A percentile compares a stretch with the other conserved stretches of the same genome.
Conservation (phyloP, 2,329 filamentous ascomycete genomes). For the Conoideocrella luteorostrata region DNA sequence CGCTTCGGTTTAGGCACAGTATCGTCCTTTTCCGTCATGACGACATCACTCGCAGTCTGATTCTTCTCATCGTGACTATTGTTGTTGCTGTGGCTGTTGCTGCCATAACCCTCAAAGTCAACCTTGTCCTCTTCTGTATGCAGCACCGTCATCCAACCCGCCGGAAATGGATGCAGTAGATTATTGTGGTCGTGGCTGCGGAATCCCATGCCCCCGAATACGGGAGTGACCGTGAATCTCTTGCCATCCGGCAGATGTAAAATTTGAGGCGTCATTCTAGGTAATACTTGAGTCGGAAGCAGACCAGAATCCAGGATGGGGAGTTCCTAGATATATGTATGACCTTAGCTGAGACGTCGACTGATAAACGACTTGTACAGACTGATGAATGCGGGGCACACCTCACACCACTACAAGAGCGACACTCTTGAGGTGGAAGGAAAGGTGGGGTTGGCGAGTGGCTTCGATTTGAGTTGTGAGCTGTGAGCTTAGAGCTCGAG, state of each 20-base stretch:
- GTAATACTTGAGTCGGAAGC: too few relatives aligned
- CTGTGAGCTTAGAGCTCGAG: too few relatives aligned
- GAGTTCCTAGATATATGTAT: too few relatives aligned
- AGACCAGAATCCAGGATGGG: too few relatives aligned
- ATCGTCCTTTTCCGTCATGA: conserved; percentile 12
- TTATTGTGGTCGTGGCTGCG: conserved; percentile 70
- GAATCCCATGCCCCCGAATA: conserved; percentile 90
- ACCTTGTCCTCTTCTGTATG: conserved; percentile 52
- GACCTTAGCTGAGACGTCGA: too few relatives aligned
- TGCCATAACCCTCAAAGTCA: conserved; percentile 8
- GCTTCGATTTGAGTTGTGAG: too few relatives aligned
- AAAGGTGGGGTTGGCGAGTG: too few relatives aligned
- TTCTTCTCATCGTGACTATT: neutral
- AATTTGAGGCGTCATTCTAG: conserved; percentile 35
- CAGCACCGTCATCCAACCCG: conserved; percentile 85
- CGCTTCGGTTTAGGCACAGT: conserved; percentile 19
- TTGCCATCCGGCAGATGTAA: conserved; percentile 84
- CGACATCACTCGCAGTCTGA: neutral
- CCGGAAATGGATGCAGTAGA: conserved; percentile 66
- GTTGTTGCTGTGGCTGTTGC: neutral
- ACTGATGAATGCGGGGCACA: too few relatives aligned
- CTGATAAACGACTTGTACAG: too few relatives aligned
- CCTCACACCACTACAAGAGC: too few relatives aligned
- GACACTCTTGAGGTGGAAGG: too few relatives aligned
- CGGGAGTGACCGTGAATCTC: conserved; percentile 70